Evolutionary conservation across 2,329 filamentous ascomycete genomes (phyloP), one percentile per base, ranked within the genome.

Genomic region (Aspergillus niger): DNA sequence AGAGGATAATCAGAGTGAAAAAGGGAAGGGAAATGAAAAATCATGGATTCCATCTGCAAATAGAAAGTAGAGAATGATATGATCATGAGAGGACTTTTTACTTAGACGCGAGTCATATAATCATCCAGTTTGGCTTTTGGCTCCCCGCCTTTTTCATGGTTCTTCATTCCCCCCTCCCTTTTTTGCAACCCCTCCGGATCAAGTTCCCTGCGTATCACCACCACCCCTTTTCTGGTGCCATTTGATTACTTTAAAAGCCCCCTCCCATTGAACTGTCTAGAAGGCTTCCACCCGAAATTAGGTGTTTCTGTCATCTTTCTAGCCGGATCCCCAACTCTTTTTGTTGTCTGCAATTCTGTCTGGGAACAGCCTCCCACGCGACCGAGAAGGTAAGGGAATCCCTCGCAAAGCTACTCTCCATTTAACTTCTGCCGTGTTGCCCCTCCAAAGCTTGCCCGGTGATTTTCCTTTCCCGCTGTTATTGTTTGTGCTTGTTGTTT

Each of bases 371-470:
- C 17, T 52, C 54, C 61, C 59, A 60, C 58, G 57, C 60, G 60
- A 65, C 60, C 52, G 20, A 20, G 39, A 17, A 17, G 41, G 41
- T 44, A 20, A 44, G 17, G 2, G 17, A 44, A 22, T 44, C 41
- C 47, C 47, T 50, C 47, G 15, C 28, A 50, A 50, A 36, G 47
- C 44, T 58, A 51, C 55, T 48, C 48, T 41, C 32, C 51, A 11
- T n/a, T 50, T 20, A 50, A 47, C 22, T 55, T 53, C 39, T 59
- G 48, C 53, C 32, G 41, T 48, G 44, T 60, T 60, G 55, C 58
- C 63, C 64, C 64, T 66, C 63, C 60, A 63, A 65, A 58, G 54
- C 28, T 49, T 47, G 50, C 41, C 52, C 32, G 32, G 32, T 36
- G 32, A 36, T 13, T 36, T 36, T 15, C 32, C 32, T 36, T 36